Evolutionary conservation across 2,329 filamentous ascomycete genomes (phyloP).

Genomic region (Cercospora zeae-maydis): DNA sequence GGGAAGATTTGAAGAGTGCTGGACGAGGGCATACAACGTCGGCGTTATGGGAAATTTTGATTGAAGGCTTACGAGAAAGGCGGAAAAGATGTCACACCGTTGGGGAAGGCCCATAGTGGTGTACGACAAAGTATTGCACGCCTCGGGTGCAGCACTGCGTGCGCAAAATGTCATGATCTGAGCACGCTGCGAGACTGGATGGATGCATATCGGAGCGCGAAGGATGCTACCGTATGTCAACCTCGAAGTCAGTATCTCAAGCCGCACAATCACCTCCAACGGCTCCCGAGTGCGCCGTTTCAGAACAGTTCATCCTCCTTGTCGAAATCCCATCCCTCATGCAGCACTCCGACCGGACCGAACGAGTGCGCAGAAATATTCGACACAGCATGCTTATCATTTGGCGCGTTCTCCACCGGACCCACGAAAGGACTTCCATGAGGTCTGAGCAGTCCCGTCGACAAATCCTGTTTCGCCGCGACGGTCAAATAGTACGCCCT

Average conservation of each 20-base stretch:
- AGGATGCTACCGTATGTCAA: background rate
- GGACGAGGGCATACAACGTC: background rate
- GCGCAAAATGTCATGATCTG: background rate
- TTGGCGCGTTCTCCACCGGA: background rate
- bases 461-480: background rate
- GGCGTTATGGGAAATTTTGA: background rate
- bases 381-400: background rate
- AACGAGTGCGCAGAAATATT: background rate
- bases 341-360: background rate
- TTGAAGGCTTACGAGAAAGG: background rate
- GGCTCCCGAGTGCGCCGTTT: background rate
- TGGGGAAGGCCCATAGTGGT: background rate
- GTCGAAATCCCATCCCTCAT: background rate
- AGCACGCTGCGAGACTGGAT: background rate
- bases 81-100: background rate
- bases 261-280: background rate
- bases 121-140: background rate
- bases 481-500: background rate
- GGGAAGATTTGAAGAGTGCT: constrained; percentile 22
- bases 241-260: background rate
- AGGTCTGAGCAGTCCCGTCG: background rate
- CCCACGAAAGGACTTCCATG: background rate
- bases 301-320: background rate
- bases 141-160: background rate
- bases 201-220: background rate